phyloP scores from a whole-genome alignment of 2,329 filamentous ascomycete species.

The Teratosphaeria gauchensis region DNA sequence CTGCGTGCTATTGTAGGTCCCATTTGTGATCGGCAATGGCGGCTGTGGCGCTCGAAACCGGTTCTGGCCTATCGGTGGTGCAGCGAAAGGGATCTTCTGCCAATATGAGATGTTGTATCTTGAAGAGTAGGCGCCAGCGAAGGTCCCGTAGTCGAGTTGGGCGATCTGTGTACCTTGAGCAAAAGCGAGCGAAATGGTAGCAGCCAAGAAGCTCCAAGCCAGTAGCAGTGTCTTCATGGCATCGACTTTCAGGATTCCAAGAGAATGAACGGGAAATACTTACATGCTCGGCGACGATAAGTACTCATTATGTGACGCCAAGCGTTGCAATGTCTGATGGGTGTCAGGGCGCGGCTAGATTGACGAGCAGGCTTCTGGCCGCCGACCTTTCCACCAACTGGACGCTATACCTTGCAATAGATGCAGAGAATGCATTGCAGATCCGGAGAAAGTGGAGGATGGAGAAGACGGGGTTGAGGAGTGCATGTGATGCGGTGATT shows the following conservation, averaged over 20 bases:
- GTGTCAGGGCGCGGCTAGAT: not conserved
- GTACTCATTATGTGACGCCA: not conserved
- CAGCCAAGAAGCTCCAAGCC: not conserved
- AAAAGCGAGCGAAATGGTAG: not conserved
- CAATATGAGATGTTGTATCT: conserved; percentile 12
- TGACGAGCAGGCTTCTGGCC: not conserved
- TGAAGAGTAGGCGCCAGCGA: conserved; percentile 12
- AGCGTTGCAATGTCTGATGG: not conserved
- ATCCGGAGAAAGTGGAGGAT: not conserved
- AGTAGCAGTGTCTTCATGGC: not conserved
- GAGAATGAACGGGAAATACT: not conserved
- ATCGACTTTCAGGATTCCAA: too few relatives aligned
- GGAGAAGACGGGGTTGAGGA: not conserved
- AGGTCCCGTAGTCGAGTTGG: conserved; percentile 14
- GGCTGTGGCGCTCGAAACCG: conserved; percentile 54
- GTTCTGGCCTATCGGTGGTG: conserved; percentile 45
- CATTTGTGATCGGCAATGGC: conserved; percentile 38
- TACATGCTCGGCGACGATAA: not conserved
- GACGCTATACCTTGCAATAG: not conserved
- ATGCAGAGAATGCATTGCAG: not conserved
- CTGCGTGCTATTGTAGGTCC: conserved; percentile 46
- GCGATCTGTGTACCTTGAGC: conserved; percentile 4
- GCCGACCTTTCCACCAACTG: not conserved
- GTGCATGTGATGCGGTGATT: not conserved
- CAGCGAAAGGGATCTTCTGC: conserved; percentile 48